A percentile compares a stretch with the other conserved stretches of the same genome.
Conservation (phyloP, 208 protist genomes). For the Balamuthia mandrillaris region DNA sequence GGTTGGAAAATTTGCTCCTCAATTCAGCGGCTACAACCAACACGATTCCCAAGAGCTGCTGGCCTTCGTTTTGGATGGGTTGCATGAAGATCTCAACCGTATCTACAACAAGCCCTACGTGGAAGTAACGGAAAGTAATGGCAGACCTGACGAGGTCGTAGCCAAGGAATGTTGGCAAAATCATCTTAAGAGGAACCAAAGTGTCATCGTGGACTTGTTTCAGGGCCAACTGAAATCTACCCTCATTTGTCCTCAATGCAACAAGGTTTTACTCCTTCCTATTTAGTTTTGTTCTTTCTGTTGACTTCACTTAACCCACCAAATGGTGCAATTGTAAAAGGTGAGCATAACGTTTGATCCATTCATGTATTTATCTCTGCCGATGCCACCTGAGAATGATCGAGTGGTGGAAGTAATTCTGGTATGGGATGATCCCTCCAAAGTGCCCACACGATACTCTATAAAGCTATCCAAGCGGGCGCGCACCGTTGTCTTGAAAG, state of each 20-base stretch:
- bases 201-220: conserved; percentile 80
- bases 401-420: conserved; percentile 24
- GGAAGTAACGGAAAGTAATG: conserved; percentile 75
- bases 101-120: conserved; percentile 75
- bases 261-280: background rate
- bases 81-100: conserved; percentile 69
- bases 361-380: conserved; percentile 78
- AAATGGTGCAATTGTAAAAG: conserved; percentile 59
- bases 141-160: conserved; percentile 72
- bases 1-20: conserved; percentile 61
- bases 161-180: conserved; percentile 82
- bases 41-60: conserved; percentile 71
- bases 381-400: conserved; percentile 30
- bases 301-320: no score
- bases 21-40: conserved; percentile 63
- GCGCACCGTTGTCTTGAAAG: background rate
- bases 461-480: background rate
- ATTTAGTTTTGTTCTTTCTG: no score
- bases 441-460: background rate
- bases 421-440: background rate
- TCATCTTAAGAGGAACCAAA: conserved; percentile 84
- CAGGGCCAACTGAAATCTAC: conserved; percentile 69
- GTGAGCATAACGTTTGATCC: conserved; percentile 77
- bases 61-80: conserved; percentile 62
- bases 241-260: background rate